Evolutionary conservation across 1,139 yeast genomes (phyloP).

Genomic region (Wickerhamomyces sp.): DNA sequence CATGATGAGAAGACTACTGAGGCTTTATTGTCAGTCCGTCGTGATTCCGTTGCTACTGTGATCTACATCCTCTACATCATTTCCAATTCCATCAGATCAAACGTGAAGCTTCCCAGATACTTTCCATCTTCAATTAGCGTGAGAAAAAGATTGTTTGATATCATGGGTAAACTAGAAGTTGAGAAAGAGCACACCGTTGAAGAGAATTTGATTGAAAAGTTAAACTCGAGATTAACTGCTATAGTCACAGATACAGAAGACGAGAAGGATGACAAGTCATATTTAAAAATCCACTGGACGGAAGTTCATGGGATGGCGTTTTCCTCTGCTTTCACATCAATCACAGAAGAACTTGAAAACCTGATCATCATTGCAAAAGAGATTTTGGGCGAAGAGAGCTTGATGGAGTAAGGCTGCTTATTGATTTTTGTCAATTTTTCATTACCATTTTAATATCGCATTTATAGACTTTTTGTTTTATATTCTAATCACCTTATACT

Average conservation of each 20-base stretch:
- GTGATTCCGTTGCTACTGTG: constrained; percentile 43
- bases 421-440: no score
- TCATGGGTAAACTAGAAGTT: constrained; percentile 29
- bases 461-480: no score
- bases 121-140: constrained; percentile 40
- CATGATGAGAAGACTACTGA: constrained; percentile 30
- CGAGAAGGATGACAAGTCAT: constrained; percentile 17
- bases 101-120: constrained; percentile 31
- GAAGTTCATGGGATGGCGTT: constrained; percentile 45
- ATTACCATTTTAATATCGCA: no score
- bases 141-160: constrained; percentile 38
- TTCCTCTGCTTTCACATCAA: constrained; percentile 41
- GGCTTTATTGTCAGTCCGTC: constrained; percentile 35
- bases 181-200: constrained; percentile 5
- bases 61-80: constrained; percentile 37
- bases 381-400: constrained; percentile 38
- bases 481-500: no score
- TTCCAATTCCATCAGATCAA: constrained; percentile 34
- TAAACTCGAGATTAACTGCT: constrained; percentile 9
- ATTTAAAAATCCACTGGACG: constrained; percentile 36
- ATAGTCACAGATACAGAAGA: constrained; percentile 5
- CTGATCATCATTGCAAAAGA: constrained; percentile 34
- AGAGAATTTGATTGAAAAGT: constrained; percentile 7
- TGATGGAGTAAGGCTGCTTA: constrained; percentile 4
- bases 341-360: constrained; percentile 37